Evolutionary conservation across 495 filamentous ascomycete genomes (phyloP).

Genomic region (Aspergillus sclerotiicarbonarius): DNA sequence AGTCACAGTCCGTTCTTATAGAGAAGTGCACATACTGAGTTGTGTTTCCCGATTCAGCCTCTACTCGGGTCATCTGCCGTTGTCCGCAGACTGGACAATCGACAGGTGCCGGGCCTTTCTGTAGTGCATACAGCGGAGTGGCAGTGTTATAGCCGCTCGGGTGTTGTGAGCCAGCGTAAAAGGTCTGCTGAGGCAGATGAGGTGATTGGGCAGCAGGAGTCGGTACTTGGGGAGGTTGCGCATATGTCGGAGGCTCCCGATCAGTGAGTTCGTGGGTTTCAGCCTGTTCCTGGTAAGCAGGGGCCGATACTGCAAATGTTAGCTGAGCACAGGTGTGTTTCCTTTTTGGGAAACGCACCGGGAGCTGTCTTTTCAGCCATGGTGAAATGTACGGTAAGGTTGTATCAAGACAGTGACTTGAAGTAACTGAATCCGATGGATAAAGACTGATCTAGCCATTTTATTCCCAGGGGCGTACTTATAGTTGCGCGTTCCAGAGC

Average conservation of each 20-base stretch:
- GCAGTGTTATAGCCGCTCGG: slow-evolving; percentile 31
- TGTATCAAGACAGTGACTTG: background rate
- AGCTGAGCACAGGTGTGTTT: background rate
- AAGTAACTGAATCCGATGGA: background rate
- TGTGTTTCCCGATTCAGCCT: slow-evolving; percentile 42
- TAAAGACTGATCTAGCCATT: background rate
- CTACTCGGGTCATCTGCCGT: slow-evolving; percentile 45
- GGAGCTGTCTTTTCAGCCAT: slow-evolving; percentile 1
- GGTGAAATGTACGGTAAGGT: background rate
- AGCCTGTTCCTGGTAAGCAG: slow-evolving; percentile 9
- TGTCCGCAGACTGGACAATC: slow-evolving; percentile 50
- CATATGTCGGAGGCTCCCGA: slow-evolving; percentile 1
- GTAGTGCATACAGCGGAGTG: slow-evolving; percentile 32
- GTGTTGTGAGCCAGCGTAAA: slow-evolving; percentile 12
- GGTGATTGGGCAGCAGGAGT: background rate
- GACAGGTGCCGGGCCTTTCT: slow-evolving; percentile 37
- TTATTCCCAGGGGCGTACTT: background rate
- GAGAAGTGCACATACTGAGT: slow-evolving; percentile 45
- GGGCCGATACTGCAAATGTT: slow-evolving; percentile 10
- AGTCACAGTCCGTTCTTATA: background rate
- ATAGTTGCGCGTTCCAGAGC: background rate
- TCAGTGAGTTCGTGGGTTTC: slow-evolving; percentile 2
- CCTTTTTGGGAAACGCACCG: background rate
- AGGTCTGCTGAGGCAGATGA: background rate
- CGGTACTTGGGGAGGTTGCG: background rate